Evolutionary conservation across 192 early-diverging fungal genomes (phyloP).

Genomic region (Coemansia guatemalensis): DNA sequence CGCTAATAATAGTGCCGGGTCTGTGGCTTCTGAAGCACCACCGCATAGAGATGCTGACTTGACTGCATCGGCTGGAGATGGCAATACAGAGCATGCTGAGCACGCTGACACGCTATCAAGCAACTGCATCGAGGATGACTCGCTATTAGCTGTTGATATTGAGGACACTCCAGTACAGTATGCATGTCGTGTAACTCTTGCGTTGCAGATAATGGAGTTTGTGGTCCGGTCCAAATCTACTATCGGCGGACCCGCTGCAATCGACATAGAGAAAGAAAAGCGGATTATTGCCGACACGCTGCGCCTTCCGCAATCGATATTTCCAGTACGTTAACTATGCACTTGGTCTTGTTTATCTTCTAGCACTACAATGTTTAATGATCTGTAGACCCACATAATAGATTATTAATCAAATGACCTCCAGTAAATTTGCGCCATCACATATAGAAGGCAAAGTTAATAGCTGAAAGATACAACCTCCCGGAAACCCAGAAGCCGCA

Average conservation of each 20-base stretch:
- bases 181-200: slow-evolving; percentile 47
- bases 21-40: slow-evolving; percentile 18
- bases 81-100: too few species aligned
- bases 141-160: slow-evolving; percentile 38
- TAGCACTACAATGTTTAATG: too few species aligned
- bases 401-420: too few species aligned
- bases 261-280: slow-evolving; percentile 31
- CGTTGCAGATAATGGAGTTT: slow-evolving; percentile 51
- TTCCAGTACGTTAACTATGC: slow-evolving; percentile 1
- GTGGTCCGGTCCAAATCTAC: slow-evolving; percentile 7
- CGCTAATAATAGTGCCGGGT: slow-evolving; percentile 39
- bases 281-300: slow-evolving; percentile 30
- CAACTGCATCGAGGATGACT: slow-evolving; percentile 4
- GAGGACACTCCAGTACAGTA: slow-evolving; percentile 55
- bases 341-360: too few species aligned
- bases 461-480: too few species aligned
- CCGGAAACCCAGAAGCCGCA: too few species aligned
- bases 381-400: too few species aligned
- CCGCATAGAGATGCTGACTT: too few species aligned
- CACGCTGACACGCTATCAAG: not conserved
- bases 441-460: too few species aligned
- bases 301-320: slow-evolving; percentile 29
- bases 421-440: too few species aligned
- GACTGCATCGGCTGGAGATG: too few species aligned
- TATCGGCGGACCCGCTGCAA: not conserved